A percentile compares a stretch with the other conserved stretches of the same genome.
Conservation (phyloP, 148 eudicot species). For the Fallopia convolvulus region DNA sequence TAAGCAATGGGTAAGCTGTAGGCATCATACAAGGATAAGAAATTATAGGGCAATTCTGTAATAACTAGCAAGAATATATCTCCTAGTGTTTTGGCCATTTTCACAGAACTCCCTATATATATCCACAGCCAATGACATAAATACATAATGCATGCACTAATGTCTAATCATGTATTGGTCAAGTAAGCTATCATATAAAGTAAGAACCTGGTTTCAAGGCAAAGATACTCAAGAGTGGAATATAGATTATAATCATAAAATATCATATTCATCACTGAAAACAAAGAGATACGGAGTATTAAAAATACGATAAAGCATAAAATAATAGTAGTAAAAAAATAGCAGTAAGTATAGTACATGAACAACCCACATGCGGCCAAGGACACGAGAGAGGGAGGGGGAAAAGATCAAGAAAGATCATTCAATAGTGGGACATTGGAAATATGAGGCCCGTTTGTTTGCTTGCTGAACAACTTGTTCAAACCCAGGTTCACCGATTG, state of each 20-base stretch:
- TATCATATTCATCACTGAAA: not conserved
- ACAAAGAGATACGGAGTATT: not conserved
- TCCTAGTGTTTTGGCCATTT: not conserved
- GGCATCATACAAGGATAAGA: not conserved
- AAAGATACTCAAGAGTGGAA: too few species aligned
- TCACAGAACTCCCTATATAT: not conserved
- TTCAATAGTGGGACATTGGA: conserved; percentile 2
- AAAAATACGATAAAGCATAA: not conserved
- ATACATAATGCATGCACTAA: not conserved
- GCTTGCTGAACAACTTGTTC: conserved; percentile 11
- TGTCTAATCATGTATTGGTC: not conserved
- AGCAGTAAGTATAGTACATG: not conserved
- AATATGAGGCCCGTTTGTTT: not conserved
- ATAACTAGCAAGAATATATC: not conserved
- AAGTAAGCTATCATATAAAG: not conserved
- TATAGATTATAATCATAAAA: not conserved
- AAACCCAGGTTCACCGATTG: conserved; percentile 18
- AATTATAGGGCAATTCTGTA: not conserved
- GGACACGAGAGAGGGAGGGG: not conserved
- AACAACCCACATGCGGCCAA: conserved; percentile 4
- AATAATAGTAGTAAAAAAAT: not conserved
- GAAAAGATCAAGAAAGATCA: not conserved
- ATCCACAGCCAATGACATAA: not conserved
- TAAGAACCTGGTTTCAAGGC: too few species aligned
- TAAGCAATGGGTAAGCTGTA: not conserved